Base-by-base conservation (phyloP, 1,284 basidiomycete genomes). In the Megacollybia platyphylla region DNA sequence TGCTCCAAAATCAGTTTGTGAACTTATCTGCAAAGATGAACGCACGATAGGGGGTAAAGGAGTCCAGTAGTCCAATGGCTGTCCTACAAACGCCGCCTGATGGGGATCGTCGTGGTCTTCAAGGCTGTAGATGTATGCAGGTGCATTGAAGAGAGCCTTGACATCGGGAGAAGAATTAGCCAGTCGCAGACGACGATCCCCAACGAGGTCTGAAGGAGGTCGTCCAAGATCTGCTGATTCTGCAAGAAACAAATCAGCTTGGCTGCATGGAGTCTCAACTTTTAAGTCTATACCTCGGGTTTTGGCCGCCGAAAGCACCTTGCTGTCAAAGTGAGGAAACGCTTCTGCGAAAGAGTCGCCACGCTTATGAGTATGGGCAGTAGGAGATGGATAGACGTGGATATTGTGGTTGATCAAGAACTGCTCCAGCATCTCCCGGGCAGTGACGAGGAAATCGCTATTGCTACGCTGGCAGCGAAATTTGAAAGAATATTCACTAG, bases 271-370 rank as follows among this genome's bases (percentile, higher is more conserved):
- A 15, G 39, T 42, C 20, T 43, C 46, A 43, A 42, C 27, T 38
- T 30, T 9, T 36, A n/a, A 79, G 52, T 82, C 79, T 43, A 80
- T n/a, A 34, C 27, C 40, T 17, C 40, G 75, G 38, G 78, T 76
- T 50, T 73, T 70, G 28, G 81, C 76, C 15, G 85, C 82, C 1
- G 87, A 82, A 32, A 94, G 68, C 2, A 97, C 79, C 63, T 94
- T 96, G 63, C 87, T 92, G 57, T 96, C 90, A 61, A 97, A 97
- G 60, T 96, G 92, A 28, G 91, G 87, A 70, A 97, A 93, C 1
- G 92, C 87, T 54, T 94, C 89, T 18, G 91, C 85, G 55, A 94
- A 94, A 4, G 89, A 91, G 57, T 97, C 93, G 24, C 84, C 84
- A 37, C 89, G 73, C 61, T 85, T 85, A 57, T 87, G 83, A 2